Conservation (phyloP, 805 yeast genomes). For the Candida xiaguanensis region DNA sequence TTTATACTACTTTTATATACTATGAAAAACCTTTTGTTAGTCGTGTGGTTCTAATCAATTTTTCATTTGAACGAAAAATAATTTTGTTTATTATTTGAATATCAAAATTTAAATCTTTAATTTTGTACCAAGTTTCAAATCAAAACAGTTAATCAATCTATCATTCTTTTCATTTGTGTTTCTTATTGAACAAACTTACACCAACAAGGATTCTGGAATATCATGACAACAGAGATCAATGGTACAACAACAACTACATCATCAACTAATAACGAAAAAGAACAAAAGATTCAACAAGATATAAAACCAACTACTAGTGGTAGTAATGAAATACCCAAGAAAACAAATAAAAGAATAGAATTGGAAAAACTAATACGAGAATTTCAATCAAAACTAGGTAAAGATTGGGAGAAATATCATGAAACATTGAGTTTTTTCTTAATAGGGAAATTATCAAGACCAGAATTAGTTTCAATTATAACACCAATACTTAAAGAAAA, state of each 20-base stretch:
- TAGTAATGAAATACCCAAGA: background rate
- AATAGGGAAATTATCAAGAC: slow-evolving; percentile 73
- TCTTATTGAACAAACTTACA: too few species aligned
- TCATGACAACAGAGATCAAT: background rate
- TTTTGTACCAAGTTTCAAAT: background rate
- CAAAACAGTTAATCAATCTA: background rate
- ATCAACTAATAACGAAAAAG: background rate
- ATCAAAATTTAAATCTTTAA: too few species aligned
- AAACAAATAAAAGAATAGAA: slow-evolving; percentile 25
- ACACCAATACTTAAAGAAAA: slow-evolving; percentile 47
- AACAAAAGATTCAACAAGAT: background rate
- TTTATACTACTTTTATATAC: too few species aligned
- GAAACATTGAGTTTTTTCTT: slow-evolving; percentile 72
- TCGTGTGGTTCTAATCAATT: too few species aligned
- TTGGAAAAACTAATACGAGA: slow-evolving; percentile 57
- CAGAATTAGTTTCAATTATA: slow-evolving; percentile 62
- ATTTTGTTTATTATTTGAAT: too few species aligned
- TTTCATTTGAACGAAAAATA: background rate
- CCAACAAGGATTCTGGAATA: too few species aligned
- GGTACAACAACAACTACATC: background rate
- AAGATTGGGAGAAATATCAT: slow-evolving; percentile 84
- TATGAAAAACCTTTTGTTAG: too few species aligned
- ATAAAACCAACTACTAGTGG: background rate
- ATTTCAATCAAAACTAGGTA: slow-evolving; percentile 69
- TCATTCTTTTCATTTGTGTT: background rate